phyloP scores from a whole-genome alignment of 352 stramenopile genomes.

The Pythium plurisporium region DNA sequence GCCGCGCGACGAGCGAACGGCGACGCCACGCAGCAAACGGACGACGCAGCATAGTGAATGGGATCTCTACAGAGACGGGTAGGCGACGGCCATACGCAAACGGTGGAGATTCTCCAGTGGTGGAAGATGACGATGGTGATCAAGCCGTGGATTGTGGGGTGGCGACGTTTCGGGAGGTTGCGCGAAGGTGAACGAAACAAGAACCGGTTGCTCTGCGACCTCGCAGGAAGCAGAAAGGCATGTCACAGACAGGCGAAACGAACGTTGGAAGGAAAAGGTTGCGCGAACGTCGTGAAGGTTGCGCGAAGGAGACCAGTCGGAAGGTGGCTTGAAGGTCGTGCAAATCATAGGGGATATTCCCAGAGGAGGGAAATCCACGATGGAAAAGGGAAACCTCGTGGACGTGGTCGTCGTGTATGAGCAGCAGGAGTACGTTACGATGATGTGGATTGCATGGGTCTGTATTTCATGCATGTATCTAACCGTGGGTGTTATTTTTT shows the following conservation, averaged over 20 bases:
- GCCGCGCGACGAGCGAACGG: constrained; percentile 1
- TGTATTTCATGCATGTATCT: neutral
- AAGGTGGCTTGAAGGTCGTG: constrained; percentile 8
- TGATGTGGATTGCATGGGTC: neutral
- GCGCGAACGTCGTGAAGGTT: neutral
- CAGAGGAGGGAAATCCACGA: constrained; percentile 1
- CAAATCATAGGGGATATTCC: neutral
- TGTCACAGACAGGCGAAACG: too few relatives aligned
- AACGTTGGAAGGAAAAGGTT: constrained; percentile 3
- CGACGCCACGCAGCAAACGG: constrained; percentile 2
- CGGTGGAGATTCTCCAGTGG: neutral
- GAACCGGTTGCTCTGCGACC: too few relatives aligned
- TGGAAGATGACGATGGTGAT: neutral
- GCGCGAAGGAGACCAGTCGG: neutral
- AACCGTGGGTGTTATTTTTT: neutral
- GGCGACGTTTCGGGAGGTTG: constrained; percentile 7
- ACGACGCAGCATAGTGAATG: constrained; percentile 20
- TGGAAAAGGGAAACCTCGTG: constrained; percentile 9
- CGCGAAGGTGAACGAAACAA: neutral
- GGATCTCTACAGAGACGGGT: neutral
- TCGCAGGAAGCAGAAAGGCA: constrained; percentile 4
- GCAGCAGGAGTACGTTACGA: constrained; percentile 49
- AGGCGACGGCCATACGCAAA: neutral
- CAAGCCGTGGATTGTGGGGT: neutral
- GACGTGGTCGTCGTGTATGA: constrained; percentile 52